Base-by-base conservation (phyloP, 2,329 filamentous ascomycete species). In the Arthroderma sp. region DNA sequence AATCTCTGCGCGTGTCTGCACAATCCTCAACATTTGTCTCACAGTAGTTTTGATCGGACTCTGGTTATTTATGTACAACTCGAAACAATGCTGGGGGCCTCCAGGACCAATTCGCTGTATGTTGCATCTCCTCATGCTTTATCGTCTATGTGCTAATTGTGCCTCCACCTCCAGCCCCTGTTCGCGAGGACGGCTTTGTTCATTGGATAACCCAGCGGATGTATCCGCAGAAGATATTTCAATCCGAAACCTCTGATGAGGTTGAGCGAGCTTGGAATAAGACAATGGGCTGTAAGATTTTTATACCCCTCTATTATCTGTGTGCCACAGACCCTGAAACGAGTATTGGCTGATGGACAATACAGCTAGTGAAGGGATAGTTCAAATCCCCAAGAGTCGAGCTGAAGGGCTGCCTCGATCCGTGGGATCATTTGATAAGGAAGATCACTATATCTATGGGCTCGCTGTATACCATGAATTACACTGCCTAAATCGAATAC, bases 401-500 rank as follows among this genome's bases (percentile, higher is more conserved):
- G 29, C 43, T 10, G 29, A 22, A 15, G 36, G 40, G 28, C 47
- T 47, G 11, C 38, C 47, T 2, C 15, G 36, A 32, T 40, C 47
- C 4, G 36, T 45, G 27, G 49, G 46, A 29, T 38, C 46, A 5
- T 47, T 36, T 29, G 31, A 37, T 27, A 45, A 48, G 6, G 33
- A 29, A 9, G 48, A 34, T 6, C 34, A 48, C n/a, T 48, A 46
- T 30, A 44, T 50, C 28, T 49, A 50, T 39, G 49, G 47, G 11
- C 36, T 50, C n/a, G 42, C 36, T 31, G 44, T 50, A 15, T 50
- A 42, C 11, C 47, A 49, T 36, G 47, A 50, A 22, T 27, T 50
- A 27, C 49, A 49, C 31, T 50, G 47, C 42, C 40, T 50, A n/a
- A 49, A 50, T 30, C 44, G 47, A 4, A 47, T 50, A 42, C 49